Conservation (phyloP, 139 green algal species). For the Chlorella sp. region DNA sequence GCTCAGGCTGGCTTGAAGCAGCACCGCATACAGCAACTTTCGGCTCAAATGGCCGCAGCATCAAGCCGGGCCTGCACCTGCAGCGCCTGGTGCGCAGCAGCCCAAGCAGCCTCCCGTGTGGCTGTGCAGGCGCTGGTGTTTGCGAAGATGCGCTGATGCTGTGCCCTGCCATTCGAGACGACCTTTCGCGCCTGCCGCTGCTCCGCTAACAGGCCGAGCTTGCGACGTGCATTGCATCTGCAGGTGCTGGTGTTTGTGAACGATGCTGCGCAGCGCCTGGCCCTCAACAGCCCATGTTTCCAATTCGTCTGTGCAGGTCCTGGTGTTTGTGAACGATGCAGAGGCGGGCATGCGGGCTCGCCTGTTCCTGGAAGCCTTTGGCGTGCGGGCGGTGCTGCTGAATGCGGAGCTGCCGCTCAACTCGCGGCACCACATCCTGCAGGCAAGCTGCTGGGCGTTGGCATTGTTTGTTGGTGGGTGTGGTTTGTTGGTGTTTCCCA, state of each 20-base stretch:
- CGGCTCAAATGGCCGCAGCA: too few species aligned
- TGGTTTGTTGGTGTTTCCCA: constrained; percentile 37
- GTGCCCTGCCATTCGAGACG: too few species aligned
- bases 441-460: constrained; percentile 49
- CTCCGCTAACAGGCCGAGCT: too few species aligned
- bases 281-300: too few species aligned
- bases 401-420: constrained; percentile 74
- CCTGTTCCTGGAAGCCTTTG: constrained; percentile 96
- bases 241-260: constrained; percentile 93
- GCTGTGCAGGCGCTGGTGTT: constrained; percentile 91
- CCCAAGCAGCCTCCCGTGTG: constrained; percentile 33
- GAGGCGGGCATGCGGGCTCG: constrained; percentile 78
- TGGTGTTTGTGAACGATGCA: constrained; percentile 92
- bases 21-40: too few species aligned
- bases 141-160: too few species aligned
- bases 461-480: not conserved
- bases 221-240: too few species aligned
- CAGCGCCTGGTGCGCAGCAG: constrained; percentile 82
- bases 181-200: too few species aligned
- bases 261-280: constrained; percentile 76
- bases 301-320: constrained; percentile 90
- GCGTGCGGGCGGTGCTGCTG: constrained; percentile 80
- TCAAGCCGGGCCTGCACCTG: constrained; percentile 80
- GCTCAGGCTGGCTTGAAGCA: too few species aligned
- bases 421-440: constrained; percentile 68